Conservation (phyloP, 805 yeast species). For the Tetrapisispora iriomotensis region DNA sequence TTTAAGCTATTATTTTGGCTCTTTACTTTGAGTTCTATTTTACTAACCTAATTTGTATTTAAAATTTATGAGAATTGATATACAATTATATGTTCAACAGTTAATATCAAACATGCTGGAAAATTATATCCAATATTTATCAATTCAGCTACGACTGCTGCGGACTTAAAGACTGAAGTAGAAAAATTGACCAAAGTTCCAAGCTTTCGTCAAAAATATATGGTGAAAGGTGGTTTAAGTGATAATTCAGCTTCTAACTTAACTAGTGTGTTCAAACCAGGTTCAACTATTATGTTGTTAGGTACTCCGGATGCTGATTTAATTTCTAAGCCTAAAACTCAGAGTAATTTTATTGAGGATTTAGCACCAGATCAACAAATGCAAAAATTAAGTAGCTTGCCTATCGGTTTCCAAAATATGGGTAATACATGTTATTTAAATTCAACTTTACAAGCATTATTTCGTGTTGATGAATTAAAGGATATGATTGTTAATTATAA, state of each 20-base stretch:
- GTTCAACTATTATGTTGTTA: conserved; percentile 71
- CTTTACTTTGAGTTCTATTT: background rate
- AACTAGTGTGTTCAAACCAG: conserved; percentile 46
- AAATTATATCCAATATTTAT: conserved; percentile 45
- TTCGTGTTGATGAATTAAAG: conserved; percentile 66
- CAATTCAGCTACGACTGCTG: conserved; percentile 29
- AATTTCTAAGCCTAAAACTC: conserved; percentile 41
- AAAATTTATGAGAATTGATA: background rate
- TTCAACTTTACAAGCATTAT: conserved; percentile 80
- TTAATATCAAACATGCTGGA: conserved; percentile 56
- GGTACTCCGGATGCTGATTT: conserved; percentile 77
- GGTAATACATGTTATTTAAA: conserved; percentile 95
- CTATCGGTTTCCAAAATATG: conserved; percentile 85
- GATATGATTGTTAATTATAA: conserved; percentile 49
- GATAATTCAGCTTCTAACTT: conserved; percentile 45
- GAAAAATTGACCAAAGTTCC: conserved; percentile 72
- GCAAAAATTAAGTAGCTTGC: conserved; percentile 41
- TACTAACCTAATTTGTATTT: conserved; percentile 4
- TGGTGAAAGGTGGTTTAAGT: conserved; percentile 76
- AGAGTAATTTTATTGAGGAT: conserved; percentile 61
- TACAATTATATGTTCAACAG: background rate
- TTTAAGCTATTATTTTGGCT: background rate
- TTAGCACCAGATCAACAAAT: conserved; percentile 33
- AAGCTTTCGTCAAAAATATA: conserved; percentile 79
- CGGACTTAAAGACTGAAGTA: conserved; percentile 58